Evolutionary conservation across 2,329 filamentous ascomycete species (phyloP), one percentile per base, ranked within the genome.

Genomic region (Zymoseptoria tritici): DNA sequence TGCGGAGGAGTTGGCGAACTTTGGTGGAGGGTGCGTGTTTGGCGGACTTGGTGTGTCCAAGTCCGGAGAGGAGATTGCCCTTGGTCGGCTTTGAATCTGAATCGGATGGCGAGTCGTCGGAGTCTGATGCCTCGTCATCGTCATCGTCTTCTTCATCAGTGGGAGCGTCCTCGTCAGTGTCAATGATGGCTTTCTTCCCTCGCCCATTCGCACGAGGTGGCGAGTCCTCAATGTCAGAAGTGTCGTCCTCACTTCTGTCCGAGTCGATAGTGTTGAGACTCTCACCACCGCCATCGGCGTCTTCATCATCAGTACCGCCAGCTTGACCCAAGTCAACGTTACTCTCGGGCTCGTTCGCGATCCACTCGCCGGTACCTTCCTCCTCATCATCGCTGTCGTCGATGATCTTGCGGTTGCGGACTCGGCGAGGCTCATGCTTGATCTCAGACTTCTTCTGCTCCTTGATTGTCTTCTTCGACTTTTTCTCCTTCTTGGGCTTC

Each of bases 211-310:
- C 72, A 56, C 71, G 63, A 22, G 67, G 67, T 24, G 62, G 63
- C 26, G 72, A 69, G 51, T 67, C 85, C 50, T 75, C 77, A 21
- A 65, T 57, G 22, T 79, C 77, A 20, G 60, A 84, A 52, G 75
- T 77, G 20, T 81, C 78, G 20, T 81, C 76, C 1, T 80, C 80
- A 24, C 83, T 84, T 7, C 81, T 83, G 2, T 82, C 80, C 49
- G 87, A 89, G 68, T 94, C 89, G 29, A 89, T 85, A 0, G 87
- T 85, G 46, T 83, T 83, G 55, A 96, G 80, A 72, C 85, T 90
- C 59, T 95, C 89, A 21, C 91, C 92, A 3, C 88, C 90, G 1
- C 91, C 91, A 71, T 96, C 92, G 2, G 88, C 90, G 70, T 96
- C 85, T 73, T 96, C 91, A 63, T 96, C 90, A 56, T 91, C 88